Conservation (phyloP, 2,329 filamentous ascomycete species). For the Acarospora socialis region DNA sequence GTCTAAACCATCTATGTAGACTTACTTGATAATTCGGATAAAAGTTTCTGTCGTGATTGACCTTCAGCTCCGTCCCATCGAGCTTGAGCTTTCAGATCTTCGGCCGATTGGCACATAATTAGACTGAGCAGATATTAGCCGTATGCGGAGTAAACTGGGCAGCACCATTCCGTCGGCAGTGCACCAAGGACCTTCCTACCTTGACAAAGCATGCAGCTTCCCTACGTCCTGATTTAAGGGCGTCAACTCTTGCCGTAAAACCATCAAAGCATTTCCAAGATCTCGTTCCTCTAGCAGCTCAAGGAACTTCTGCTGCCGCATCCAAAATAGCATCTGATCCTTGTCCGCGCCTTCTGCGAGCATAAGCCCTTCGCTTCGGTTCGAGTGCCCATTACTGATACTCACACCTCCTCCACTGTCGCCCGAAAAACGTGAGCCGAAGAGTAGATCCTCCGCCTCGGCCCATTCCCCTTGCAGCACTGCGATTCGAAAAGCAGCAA, state of each 20-base stretch:
- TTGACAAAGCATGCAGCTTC: slow-evolving; percentile 69
- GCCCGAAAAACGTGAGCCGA: slow-evolving; percentile 34
- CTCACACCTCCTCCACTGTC: slow-evolving; percentile 32
- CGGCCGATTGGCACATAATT: slow-evolving; percentile 71
- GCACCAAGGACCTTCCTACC: slow-evolving; percentile 36
- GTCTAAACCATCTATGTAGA: slow-evolving; percentile 9
- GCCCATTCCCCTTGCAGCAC: slow-evolving; percentile 70
- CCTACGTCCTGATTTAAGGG: slow-evolving; percentile 67
- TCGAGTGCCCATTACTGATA: slow-evolving; percentile 16
- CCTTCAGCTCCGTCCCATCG: slow-evolving; percentile 74
- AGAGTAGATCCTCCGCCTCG: slow-evolving; percentile 69
- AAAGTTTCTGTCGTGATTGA: slow-evolving; percentile 55
- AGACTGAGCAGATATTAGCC: no score
- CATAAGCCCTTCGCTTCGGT: slow-evolving; percentile 45
- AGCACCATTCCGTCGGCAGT: no score
- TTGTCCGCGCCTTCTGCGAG: slow-evolving; percentile 62
- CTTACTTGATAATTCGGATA: slow-evolving; percentile 74
- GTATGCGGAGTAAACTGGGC: no score
- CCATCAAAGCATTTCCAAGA: slow-evolving; percentile 56
- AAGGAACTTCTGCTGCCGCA: slow-evolving; percentile 88
- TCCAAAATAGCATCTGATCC: slow-evolving; percentile 69
- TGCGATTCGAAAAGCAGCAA: slow-evolving; percentile 71
- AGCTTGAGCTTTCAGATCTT: slow-evolving; percentile 62
- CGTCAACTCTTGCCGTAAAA: slow-evolving; percentile 78
- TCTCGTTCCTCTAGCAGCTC: slow-evolving; percentile 72